Evolutionary conservation across 2,329 filamentous ascomycete genomes (phyloP).

Genomic region (Hymenoscyphus repandus): DNA sequence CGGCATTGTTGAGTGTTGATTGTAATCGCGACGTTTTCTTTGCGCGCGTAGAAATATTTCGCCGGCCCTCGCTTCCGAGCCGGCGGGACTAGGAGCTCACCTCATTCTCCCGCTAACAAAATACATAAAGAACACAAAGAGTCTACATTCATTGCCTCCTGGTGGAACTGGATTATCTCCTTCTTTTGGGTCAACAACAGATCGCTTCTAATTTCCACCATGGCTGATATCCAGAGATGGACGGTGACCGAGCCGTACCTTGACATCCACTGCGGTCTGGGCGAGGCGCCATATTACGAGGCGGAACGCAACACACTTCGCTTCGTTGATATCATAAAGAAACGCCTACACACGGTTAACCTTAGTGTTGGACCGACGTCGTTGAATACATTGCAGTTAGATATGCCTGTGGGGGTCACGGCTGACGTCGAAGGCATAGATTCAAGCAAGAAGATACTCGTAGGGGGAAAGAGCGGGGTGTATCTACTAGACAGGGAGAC

Average conservation of each 20-base stretch:
- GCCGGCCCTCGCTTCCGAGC: conserved; percentile 1
- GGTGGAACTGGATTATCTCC: conserved; percentile 13
- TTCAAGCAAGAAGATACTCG: conserved; percentile 59
- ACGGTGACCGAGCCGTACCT: conserved; percentile 47
- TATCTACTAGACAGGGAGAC: conserved; percentile 67
- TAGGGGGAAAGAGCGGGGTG: conserved; percentile 76
- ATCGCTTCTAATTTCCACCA: conserved; percentile 1
- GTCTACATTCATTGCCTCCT: conserved; percentile 6
- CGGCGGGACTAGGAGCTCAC: background rate
- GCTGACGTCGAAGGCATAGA: conserved; percentile 68
- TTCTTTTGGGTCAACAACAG: conserved; percentile 7
- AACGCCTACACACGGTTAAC: conserved; percentile 67
- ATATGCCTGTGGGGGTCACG: conserved; percentile 59
- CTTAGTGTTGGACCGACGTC: conserved; percentile 48
- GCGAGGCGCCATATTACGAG: conserved; percentile 73
- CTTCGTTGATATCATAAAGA: conserved; percentile 78
- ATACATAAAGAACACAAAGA: conserved; percentile 1
- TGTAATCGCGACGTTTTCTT: no score
- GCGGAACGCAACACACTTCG: conserved; percentile 58
- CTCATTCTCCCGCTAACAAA: background rate
- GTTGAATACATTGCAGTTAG: conserved; percentile 39
- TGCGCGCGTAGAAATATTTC: background rate
- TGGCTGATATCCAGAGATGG: conserved; percentile 36
- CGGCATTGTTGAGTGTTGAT: no score
- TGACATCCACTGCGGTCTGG: conserved; percentile 59